Conservation (phyloP, 2,329 filamentous ascomycete species). For the Pseudocercospora vitis region DNA sequence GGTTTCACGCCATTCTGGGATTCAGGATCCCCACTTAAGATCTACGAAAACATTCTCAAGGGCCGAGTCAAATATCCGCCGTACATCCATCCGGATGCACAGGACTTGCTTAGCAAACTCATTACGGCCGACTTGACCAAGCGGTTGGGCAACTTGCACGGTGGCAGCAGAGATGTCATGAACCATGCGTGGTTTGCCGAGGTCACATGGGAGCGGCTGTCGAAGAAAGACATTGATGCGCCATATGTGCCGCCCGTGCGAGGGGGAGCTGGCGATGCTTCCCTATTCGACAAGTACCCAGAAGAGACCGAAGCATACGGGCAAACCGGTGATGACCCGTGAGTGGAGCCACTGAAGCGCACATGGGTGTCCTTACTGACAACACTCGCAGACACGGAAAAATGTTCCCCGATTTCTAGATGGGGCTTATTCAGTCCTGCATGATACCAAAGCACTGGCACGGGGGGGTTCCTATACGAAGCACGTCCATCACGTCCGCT, state of each 20-base stretch:
- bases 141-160: constrained; percentile 88
- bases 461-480: constrained; percentile 3
- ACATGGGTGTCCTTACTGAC: constrained; percentile 19
- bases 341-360: constrained; percentile 50
- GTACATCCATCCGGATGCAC: constrained; percentile 91
- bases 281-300: constrained; percentile 96
- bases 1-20: constrained; percentile 99
- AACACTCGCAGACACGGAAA: constrained; percentile 62
- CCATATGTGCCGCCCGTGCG: constrained; percentile 96
- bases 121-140: constrained; percentile 96
- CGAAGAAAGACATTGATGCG: constrained; percentile 95
- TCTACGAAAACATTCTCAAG: constrained; percentile 98
- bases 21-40: constrained; percentile 95
- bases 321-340: constrained; percentile 76
- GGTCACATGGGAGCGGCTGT: constrained; percentile 93
- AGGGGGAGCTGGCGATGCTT: constrained; percentile 89
- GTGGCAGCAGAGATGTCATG: constrained; percentile 89
- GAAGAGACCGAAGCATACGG: constrained; percentile 96
- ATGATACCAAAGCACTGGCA: not conserved
- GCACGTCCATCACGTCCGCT: not conserved
- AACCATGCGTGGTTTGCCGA: constrained; percentile 94
- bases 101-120: constrained; percentile 85
- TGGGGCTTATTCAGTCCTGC: not conserved
- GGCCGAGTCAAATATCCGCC: constrained; percentile 95
- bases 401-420: constrained; percentile 72